Conservation (phyloP, 345 rosid species). For the Hibiscus mutabilis region DNA sequence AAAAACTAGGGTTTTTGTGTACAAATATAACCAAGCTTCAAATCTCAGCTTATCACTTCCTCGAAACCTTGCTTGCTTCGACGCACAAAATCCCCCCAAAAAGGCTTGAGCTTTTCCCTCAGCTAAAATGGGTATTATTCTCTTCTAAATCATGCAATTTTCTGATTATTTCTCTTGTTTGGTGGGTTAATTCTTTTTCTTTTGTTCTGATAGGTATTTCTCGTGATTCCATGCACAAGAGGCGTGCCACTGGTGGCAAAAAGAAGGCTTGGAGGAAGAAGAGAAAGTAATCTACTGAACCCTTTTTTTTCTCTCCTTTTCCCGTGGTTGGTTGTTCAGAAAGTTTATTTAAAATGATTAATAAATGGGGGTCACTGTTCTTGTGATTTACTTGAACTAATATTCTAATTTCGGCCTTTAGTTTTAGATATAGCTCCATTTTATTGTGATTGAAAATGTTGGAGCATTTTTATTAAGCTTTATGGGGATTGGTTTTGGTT, state of each 20-base stretch:
- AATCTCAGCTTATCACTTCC: not conserved
- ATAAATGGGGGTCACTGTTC: not conserved
- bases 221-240: conserved; percentile 86
- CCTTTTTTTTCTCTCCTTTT: not conserved
- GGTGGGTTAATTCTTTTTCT: not conserved
- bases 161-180: not conserved
- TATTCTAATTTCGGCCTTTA: not conserved
- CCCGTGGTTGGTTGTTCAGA: not conserved
- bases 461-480: not conserved
- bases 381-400: not conserved
- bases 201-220: conserved; percentile 48
- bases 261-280: conserved; percentile 93
- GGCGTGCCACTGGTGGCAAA: conserved; percentile 92
- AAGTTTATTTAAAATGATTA: not conserved
- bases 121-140: conserved; percentile 34
- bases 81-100: not conserved
- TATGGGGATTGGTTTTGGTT: not conserved
- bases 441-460: not conserved
- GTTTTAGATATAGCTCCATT: not conserved
- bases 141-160: not conserved
- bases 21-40: not conserved
- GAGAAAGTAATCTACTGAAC: conserved; percentile 46
- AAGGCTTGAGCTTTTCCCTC: conserved; percentile 1
- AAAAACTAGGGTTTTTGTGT: conserved; percentile 29
- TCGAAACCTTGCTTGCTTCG: conserved; percentile 5